Percentiles rank a stretch among this genome's conserved stretches.
Conservation (phyloP, 345 rosid species). For the Tarenaya hassleriana region DNA sequence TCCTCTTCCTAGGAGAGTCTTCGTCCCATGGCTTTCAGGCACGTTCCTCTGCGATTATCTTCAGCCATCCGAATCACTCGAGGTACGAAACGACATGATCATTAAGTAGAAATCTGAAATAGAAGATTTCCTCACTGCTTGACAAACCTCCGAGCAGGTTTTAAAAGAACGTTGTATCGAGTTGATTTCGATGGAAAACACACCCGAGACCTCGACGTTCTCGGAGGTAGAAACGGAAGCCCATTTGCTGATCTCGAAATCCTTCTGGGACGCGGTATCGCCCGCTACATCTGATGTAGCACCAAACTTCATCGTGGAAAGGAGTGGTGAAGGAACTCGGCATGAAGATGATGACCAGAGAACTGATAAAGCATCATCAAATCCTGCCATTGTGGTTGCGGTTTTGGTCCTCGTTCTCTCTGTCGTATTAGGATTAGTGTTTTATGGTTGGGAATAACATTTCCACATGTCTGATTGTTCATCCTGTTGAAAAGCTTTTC, state of each 20-base stretch:
- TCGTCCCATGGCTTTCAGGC: conserved; percentile 70
- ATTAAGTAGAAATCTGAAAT: background rate
- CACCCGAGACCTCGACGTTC: conserved; percentile 38
- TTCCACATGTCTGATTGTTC: background rate
- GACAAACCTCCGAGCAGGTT: conserved; percentile 34
- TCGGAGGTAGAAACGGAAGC: conserved; percentile 62
- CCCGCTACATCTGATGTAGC: conserved; percentile 25
- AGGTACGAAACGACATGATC: conserved; percentile 40
- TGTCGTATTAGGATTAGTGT: conserved; percentile 40
- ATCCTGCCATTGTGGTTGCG: conserved; percentile 32
- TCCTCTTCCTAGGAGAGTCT: conserved; percentile 70
- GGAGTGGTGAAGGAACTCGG: conserved; percentile 17
- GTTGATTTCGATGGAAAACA: conserved; percentile 65
- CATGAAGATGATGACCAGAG: conserved; percentile 16
- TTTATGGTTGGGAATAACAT: conserved; percentile 29
- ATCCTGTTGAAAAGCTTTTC: no score
- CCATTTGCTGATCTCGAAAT: conserved; percentile 31
- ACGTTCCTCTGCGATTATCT: conserved; percentile 67
- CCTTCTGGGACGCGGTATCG: conserved; percentile 60
- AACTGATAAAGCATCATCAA: conserved; percentile 12
- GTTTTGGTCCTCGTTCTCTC: conserved; percentile 49
- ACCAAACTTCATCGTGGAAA: conserved; percentile 24
- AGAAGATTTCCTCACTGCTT: background rate
- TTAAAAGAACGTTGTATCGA: conserved; percentile 77
- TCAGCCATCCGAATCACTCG: conserved; percentile 63